Base-by-base conservation (phyloP, 768 basidiomycete species). In the Russula virescens region DNA sequence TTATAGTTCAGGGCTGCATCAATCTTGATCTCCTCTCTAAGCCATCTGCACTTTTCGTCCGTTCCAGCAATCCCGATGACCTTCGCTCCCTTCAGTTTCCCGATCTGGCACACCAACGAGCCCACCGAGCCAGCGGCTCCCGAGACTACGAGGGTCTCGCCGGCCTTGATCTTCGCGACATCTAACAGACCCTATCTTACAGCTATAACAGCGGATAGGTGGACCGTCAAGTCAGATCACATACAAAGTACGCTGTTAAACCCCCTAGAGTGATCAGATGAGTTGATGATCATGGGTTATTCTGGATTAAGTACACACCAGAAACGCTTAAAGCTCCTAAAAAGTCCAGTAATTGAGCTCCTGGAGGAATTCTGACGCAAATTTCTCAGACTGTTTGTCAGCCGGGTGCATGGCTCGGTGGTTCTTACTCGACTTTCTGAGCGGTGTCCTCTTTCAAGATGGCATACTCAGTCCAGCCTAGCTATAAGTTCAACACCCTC, bases 51-150 rank as follows among this genome's bases (percentile, higher is more conserved):
- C 72, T 98, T 98, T 21, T 92, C 91, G 8, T 78, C 70, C 0
- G 84, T 83, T 26, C 96, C 94, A 0, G 94, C 94, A 68, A 97
- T 90, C 13, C 85, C 96, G 63, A 91, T 85, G 50, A 98, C 94
- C 59, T 81, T 87, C 52, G 89, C 90, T 60, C 88, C 92, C 13
- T 79, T 76, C 31, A 83, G 78, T 73, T 91, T 92, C 50, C 89
- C 93, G 21, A 94, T 79, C 67, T 94, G 93, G 73, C 92, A 94
- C 14, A 79, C 89, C 60, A 91, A 73, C 11, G 85, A 82, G n/a
- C 94, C 92, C 11, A 91, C 90, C 1, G 94, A 86, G 11, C 94
- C 95, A 10, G 96, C 95, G 2, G 95, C 95, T 21, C 93, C 95
- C 0, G 91, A 91, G 13, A 88, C 88, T 25, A 98, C 81, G 53